These are phyloP conservation scores for Capronia epimyces DNA, from an alignment of 2,329 filamentous ascomycete genomes.

Conservation along the genomic window DNA sequence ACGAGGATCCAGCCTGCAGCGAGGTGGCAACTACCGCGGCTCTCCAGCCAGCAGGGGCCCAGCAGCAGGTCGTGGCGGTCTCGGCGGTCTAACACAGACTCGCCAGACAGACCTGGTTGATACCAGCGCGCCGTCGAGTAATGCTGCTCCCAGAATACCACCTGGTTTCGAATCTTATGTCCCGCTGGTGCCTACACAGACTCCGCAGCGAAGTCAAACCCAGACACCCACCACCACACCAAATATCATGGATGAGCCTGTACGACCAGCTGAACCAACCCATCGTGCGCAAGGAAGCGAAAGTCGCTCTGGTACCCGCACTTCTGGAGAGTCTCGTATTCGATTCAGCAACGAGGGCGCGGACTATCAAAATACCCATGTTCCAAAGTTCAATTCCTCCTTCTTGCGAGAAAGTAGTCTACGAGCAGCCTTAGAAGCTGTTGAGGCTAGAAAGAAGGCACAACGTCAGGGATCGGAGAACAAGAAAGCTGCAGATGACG, in stretches of 20 bases:
- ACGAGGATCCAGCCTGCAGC: not conserved
- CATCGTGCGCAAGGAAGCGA: not conserved
- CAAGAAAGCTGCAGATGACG: constrained; percentile 12
- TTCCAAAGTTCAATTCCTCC: constrained; percentile 6
- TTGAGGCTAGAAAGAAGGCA: constrained; percentile 3
- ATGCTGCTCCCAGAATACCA: not conserved
- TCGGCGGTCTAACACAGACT: not conserved
- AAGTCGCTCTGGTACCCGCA: constrained; percentile 2
- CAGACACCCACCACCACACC: not conserved
- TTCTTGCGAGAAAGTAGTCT: constrained; percentile 8
- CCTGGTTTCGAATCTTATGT: constrained; percentile 17
- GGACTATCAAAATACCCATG: constrained; percentile 7
- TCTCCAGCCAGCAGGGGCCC: not conserved
- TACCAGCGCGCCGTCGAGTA: not conserved
- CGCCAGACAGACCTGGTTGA: constrained; percentile 8
- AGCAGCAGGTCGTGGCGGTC: constrained; percentile 2
- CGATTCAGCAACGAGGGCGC: constrained; percentile 17
- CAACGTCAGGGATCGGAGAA: constrained; percentile 1
- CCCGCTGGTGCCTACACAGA: constrained; percentile 2
- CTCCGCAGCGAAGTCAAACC: not conserved
- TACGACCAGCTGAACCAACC: not conserved
- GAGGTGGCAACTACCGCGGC: not conserved
- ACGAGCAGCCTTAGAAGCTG: constrained; percentile 6
- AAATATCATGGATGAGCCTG: constrained; percentile 4
- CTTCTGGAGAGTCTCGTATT: constrained; percentile 2